Percentiles rank a stretch among this genome's conserved stretches.
Evolutionary conservation across 2,329 filamentous ascomycete genomes (phyloP).

Genomic region (Amphichorda felina): DNA sequence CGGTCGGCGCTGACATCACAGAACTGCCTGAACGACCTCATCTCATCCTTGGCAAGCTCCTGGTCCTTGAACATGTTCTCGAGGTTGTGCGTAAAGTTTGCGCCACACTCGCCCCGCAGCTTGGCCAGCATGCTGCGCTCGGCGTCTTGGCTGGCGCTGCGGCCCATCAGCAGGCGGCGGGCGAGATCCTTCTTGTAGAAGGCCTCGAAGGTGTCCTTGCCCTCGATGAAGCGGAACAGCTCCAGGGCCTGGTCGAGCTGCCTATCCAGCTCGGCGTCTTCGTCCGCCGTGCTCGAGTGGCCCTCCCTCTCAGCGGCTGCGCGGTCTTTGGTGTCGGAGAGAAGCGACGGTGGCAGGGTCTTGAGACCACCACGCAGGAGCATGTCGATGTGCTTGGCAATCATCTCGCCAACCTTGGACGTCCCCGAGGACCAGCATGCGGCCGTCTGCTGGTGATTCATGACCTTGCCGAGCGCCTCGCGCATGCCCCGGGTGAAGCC

Average conservation of each 20-base stretch:
- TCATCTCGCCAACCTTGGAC: constrained; percentile 96
- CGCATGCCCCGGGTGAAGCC: constrained; percentile 66
- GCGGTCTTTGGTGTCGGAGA: constrained; percentile 48
- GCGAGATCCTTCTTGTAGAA: constrained; percentile 99
- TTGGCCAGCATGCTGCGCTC: constrained; percentile 92
- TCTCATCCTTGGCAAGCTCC: constrained; percentile 84
- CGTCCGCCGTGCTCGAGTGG: constrained; percentile 61
- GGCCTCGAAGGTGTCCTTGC: constrained; percentile 95
- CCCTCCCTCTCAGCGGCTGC: constrained; percentile 47
- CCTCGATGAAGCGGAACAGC: constrained; percentile 91
- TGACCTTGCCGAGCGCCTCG: constrained; percentile 79
- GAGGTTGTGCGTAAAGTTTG: constrained; percentile 89
- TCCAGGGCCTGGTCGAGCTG: constrained; percentile 90
- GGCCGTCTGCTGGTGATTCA: constrained; percentile 74
- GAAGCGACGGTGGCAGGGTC: constrained; percentile 58
- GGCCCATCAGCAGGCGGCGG: constrained; percentile 75
- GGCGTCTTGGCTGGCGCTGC: constrained; percentile 87
- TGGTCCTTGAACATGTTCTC: constrained; percentile 99
- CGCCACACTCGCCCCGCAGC: constrained; percentile 85
- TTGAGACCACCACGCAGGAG: constrained; percentile 81
- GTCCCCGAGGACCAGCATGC: constrained; percentile 70
- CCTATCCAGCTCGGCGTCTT: constrained; percentile 82
- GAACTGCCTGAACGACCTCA: constrained; percentile 72
- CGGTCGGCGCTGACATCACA: constrained; percentile 36
- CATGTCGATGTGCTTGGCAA: constrained; percentile 91